phyloP scores from a whole-genome alignment of 208 protist species.

The Crithidia expoeki region DNA sequence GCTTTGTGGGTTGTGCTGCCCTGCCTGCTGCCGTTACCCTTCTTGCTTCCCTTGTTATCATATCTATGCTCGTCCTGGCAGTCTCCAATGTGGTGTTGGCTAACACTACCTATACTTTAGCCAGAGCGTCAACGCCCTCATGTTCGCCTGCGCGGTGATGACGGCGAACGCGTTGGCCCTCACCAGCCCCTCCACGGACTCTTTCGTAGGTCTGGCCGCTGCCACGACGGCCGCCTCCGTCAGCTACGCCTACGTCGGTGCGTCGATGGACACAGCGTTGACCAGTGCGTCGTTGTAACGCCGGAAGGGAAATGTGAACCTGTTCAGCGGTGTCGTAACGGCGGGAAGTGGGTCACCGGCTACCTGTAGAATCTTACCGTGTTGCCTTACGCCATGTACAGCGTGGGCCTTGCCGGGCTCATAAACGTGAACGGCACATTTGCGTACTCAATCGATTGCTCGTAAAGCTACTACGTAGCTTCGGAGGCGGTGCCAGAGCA shows the following conservation, averaged over 20 bases:
- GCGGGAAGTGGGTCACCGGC: not conserved
- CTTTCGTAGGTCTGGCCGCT: not conserved
- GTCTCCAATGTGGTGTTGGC: conserved; percentile 7
- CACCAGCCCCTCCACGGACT: conserved; percentile 3
- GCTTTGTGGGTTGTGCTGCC: too few species aligned
- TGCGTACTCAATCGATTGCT: conserved; percentile 1
- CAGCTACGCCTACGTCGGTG: conserved; percentile 19
- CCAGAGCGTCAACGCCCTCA: conserved; percentile 4
- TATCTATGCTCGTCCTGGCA: not conserved
- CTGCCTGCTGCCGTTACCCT: not conserved
- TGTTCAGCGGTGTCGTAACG: not conserved
- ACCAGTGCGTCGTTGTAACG: conserved; percentile 11
- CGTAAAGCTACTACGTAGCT: not conserved
- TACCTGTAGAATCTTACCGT: not conserved
- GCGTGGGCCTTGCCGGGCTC: conserved; percentile 3
- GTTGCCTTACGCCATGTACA: conserved; percentile 19
- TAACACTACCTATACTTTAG: conserved; percentile 1
- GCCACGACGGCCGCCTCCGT: not conserved
- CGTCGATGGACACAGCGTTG: conserved; percentile 12
- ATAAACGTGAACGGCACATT: conserved; percentile 15
- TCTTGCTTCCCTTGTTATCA: conserved; percentile 5
- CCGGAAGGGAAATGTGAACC: not conserved
- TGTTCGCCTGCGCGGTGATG: conserved; percentile 9
- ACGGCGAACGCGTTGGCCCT: not conserved
- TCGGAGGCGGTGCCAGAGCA: not conserved